Base-by-base conservation (phyloP, 371 early-diverging fungal genomes). In the Apophysomyces variabilis region DNA sequence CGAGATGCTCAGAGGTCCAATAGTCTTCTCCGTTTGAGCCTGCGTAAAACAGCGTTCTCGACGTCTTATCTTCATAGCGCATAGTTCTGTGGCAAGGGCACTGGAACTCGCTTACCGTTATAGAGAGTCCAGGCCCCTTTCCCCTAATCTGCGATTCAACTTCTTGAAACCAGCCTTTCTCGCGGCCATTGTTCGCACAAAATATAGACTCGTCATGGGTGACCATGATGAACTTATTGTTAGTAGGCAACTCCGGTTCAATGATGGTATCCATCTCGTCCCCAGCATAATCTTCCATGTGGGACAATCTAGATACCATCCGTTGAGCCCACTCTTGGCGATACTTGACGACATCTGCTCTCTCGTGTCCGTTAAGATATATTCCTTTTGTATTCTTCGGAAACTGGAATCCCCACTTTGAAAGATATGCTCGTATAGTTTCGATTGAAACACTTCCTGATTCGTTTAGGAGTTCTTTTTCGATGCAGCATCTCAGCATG, bases 21-120 rank as follows among this genome's bases (percentile, higher is more conserved):
- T 54, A 66, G 14, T 54, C 60, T 8, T 66, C 66, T 7, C 60
- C 6, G 36, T 39, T 56, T 7, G 45, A 4, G 2, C 60, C 66
- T 26, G 60, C 61, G 7, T 32, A 11, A 16, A 65, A 58, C 3
- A 38, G 26, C 65, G 58, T 58, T n/a, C 41, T 1, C 7, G 26
- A 11, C n/a, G 54, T 66, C 61, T 56, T 45, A n/a, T 26, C 58
- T 16, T 16, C 21, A 13, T 39, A 5, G 9, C 56, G n/a, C 66
- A 66, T 66, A 14, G 61, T 66, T 26, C 66, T 57, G 39, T 60
- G 66, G 56, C 67, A 63, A 5, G 58, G 21, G 37, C 67, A 62
- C 41, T 66, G 62, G 36, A 66, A 66, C 44, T 61, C 67, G 47
- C 62, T 61, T 3, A 61, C 61, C 67, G 61, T 66, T 4, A 57